Base-by-base conservation (phyloP, 2,329 filamentous ascomycete species). In the Pestalotiopsis sp. region DNA sequence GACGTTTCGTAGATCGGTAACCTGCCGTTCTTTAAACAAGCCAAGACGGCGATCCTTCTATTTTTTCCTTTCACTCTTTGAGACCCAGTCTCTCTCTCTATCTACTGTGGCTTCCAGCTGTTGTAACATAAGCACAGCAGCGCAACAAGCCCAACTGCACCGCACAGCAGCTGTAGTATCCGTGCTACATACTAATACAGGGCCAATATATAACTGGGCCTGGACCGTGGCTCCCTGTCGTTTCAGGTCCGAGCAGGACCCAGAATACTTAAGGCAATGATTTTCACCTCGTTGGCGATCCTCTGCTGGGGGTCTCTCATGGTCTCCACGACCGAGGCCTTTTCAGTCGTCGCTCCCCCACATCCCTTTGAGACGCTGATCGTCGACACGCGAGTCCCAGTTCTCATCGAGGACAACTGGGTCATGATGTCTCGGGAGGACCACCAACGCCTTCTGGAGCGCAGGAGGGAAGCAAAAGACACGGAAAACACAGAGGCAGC, bases 371-470 rank as follows among this genome's bases (percentile, higher is more conserved):
- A 80, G 66, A 78, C 76, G 70, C 70, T 83, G 65, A 63, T 81
- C 45, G 74, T 81, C 67, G 82, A 83, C 74, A 76, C 76, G 40
- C 77, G 79, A 57, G 72, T 79, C 41, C 79, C 79, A 40, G 71
- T 79, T 68, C 73, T 78, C 68, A 67, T 77, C 58, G 72, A 78
- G 61, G 79, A 79, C 52, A 72, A 75, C 45, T 83, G 82, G 82
- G 73, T 74, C 23, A 79, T 80, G 73, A 72, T 82, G 70, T 76
- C 80, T 9, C 72, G 78, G 63, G 77, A 80, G 11, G 77, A 82
- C 59, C 71, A 77, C 72, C 76, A 76, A 40, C 74, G 76, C 58
- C 75, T 76, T 66, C 73, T 73, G 62, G 73, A 68, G 62, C 69
- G 52, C n/a, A 56, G 58, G 14, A 66, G 31, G 14, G 66, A 45